These are phyloP conservation scores for Hypoxylon subgilvum DNA, from an alignment of 495 filamentous ascomycete species.

Conservation along the genomic window DNA sequence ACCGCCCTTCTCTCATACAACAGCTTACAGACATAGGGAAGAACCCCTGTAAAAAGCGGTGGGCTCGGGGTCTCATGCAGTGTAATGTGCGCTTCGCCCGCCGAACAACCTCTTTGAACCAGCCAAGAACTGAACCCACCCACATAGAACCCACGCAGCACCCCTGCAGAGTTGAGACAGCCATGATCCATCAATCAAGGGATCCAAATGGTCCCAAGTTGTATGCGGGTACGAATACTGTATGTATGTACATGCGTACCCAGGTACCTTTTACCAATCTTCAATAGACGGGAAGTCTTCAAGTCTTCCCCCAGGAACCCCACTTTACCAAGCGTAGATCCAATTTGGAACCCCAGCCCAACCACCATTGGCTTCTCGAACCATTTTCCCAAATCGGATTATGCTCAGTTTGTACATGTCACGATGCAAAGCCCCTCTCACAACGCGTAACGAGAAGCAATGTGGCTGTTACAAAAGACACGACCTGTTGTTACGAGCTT, in stretches of 20 bases:
- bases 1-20: slow-evolving; percentile 47
- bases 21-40: slow-evolving; percentile 33
- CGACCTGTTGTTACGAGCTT: slow-evolving; percentile 21
- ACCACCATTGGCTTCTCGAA: slow-evolving; percentile 18
- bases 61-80: slow-evolving; percentile 43
- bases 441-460: slow-evolving; percentile 1
- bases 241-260: background rate
- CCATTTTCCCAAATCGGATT: slow-evolving; percentile 12
- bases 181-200: too few relatives aligned
- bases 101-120: slow-evolving; percentile 23
- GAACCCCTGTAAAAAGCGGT: slow-evolving; percentile 45
- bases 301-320: slow-evolving; percentile 6
- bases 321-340: slow-evolving; percentile 30
- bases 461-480: too few relatives aligned
- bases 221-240: too few relatives aligned
- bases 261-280: too few relatives aligned
- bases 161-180: too few relatives aligned
- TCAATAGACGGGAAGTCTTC: too few relatives aligned
- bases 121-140: slow-evolving; percentile 1
- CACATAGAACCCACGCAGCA: too few relatives aligned
- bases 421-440: slow-evolving; percentile 17
- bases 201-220: too few relatives aligned
- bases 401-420: slow-evolving; percentile 11
- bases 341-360: slow-evolving; percentile 17
- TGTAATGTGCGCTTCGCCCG: slow-evolving; percentile 42